Percentiles rank a stretch among this genome's conserved stretches.
phyloP scores from a whole-genome alignment of 164 flowering plant species.

The Magnolia kwangsiensis region DNA sequence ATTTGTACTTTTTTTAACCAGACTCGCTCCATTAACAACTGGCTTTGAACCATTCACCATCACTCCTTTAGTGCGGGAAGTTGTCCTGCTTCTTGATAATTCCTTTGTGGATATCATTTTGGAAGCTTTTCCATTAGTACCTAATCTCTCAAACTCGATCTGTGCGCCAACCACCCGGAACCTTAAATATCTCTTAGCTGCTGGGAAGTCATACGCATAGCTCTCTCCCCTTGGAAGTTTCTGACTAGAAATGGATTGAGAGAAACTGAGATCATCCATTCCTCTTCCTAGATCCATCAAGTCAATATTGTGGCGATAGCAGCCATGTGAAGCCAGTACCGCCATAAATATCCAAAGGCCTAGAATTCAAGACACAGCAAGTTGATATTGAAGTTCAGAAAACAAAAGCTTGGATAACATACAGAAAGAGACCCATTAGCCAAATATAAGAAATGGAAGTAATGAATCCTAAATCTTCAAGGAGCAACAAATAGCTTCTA shows the following conservation, averaged over 20 bases:
- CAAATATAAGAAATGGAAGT: not conserved
- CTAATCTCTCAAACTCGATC: slow-evolving; percentile 36
- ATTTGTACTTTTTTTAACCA: slow-evolving; percentile 33
- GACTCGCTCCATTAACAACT: slow-evolving; percentile 31
- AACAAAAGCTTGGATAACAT: not conserved
- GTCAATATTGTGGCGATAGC: slow-evolving; percentile 38
- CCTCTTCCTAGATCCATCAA: slow-evolving; percentile 29
- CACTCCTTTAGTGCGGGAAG: slow-evolving; percentile 25
- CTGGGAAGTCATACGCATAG: slow-evolving; percentile 5
- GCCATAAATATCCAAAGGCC: slow-evolving; percentile 41
- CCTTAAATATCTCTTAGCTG: slow-evolving; percentile 13
- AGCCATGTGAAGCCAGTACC: slow-evolving; percentile 65
- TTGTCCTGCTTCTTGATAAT: slow-evolving; percentile 32
- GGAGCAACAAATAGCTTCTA: not conserved
- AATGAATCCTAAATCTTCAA: not conserved
- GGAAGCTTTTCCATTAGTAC: slow-evolving; percentile 33
- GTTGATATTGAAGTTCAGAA: not conserved
- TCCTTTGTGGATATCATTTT: slow-evolving; percentile 64
- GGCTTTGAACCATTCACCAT: slow-evolving; percentile 33
- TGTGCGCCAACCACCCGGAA: slow-evolving; percentile 42
- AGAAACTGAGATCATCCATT: slow-evolving; percentile 40
- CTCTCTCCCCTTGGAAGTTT: slow-evolving; percentile 19
- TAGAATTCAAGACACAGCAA: slow-evolving; percentile 7
- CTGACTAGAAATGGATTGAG: slow-evolving; percentile 35
- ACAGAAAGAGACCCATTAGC: not conserved